Base-by-base conservation (phyloP, 306 rosid species). In the Casuarina cunninghamiana region DNA sequence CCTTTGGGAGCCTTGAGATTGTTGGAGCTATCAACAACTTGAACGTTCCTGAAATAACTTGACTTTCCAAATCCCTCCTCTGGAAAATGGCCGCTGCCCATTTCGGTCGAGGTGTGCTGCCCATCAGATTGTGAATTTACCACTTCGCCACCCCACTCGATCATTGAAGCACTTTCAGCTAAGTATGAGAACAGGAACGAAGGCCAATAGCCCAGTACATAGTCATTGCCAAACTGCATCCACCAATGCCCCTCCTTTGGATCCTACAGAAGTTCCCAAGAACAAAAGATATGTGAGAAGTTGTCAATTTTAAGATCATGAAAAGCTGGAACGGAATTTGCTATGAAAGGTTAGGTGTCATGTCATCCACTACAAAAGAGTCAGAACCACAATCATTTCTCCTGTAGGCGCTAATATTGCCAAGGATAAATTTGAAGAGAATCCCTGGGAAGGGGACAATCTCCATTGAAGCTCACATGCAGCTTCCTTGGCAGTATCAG, bases 81-180 rank as follows among this genome's bases (percentile, higher is more conserved):
- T 0, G 99, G 99, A 54, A 96, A 96, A 69, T 77, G 94, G 13
- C 99, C 99, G 45, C 98, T 93, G 0, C 99, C 99, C 99, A 96
- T 96, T 75, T 96, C 91, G 0, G 99, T 96, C 48, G 96, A 88
- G 7, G 99, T 96, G 84, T 96, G 99, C 53, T 87, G 89, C 15
- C 99, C 98, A 37, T 86, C 97, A 13, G 88, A 79, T 82, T 91
- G 77, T 19, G 98, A 91, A 46, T 96, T 96, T 3, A 96, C 99
- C 55, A 96, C 98, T 80, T 96, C 99, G 10, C 99, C 99, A 71
- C 99, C 99, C 99, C 99, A 96, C 70, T 96, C 99, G 17, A 96
- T 90, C 98, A 93, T 96, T 69, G 97, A 88, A 37, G 98, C 99
- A 81, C 99, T 96, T 10, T 93, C 99, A 0, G 96, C 97, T 81